Evolutionary conservation across 164 flowering plant species (phyloP), one percentile per base, ranked within the genome.

Genomic region (Aristolochia fimbriata): DNA sequence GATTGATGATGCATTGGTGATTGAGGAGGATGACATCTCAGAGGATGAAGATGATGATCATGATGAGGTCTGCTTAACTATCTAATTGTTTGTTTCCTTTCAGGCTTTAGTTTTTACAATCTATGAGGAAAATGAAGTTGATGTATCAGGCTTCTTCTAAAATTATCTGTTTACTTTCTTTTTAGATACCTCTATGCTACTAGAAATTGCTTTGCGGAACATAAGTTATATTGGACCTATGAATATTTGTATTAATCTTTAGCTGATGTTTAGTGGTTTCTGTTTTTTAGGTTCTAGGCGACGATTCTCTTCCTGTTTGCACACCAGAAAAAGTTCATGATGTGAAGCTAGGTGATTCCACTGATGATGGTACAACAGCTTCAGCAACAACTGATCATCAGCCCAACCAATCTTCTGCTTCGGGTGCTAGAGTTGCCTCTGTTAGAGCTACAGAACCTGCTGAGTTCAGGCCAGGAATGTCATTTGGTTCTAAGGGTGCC

Each of bases 11-110:
- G 86, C 88, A 1, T 76, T 93, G 81, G 92, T 93, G 65, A 90
- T 90, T 74, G 99, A 90, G 75, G 98, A 89, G 74, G 98, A 89
- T 65, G 96, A 93, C 69, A 79, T 90, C 45, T 93, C 99, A 27
- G 99, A 90, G 63, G 97, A 90, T 57, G 97, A 87, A 20, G 96
- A 93, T 65, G 97, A 84, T 55, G 95, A 86, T 51, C 84, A 83
- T 58, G 96, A 92, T 55, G 96, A 90, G 80, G 99, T 37, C 43
- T 89, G 78, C 60, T 58, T 19, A 13, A 65, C 49, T 49, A 51
- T 24, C 50, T 20, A 50, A 37, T 37, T 37, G 43, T 21, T 50
- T n/a, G n/a, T 49, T 7, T 48, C 33, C 25, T 58, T 22, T 20
- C 16, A 22, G 15, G 8, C 20, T 11, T 49, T 37, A 37, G 43